Base-by-base conservation (phyloP, 129 eudicot genomes). In the Saussurea involucrata region DNA sequence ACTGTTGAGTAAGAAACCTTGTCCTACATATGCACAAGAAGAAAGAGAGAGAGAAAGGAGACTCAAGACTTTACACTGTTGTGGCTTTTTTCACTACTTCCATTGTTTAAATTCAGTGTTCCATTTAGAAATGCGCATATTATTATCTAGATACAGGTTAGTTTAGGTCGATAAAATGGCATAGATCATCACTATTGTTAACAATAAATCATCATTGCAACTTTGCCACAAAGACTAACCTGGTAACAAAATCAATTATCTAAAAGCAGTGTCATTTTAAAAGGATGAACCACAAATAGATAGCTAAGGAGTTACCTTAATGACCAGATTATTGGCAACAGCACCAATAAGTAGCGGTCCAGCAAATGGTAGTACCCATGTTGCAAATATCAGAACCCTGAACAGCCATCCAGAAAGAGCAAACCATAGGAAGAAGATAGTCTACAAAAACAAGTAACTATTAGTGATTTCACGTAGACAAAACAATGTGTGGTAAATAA, bases 381-480 rank as follows among this genome's bases (percentile, higher is more conserved):
- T 87, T 36, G 92, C 88, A 71, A 95, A 71, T 73, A 92, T 82
- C 75, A 88, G 44, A 73, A 87, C 22, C 46, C 97, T 90, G 73
- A 95, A 87, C 61, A 92, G 85, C 97, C 99, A 95, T 72, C 99
- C 97, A 11, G 99, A 95, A 46, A 92, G 87, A 13, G 95, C 96
- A 83, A 92, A 90, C 99, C 97, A 95, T 10, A 95, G 57, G 80
- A 95, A 90, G 84, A 92, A 88, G 81, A 92, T 72, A 17, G 97
- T 88, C 99, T 95, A 73, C 83, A 86, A 13, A 75, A 20, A 76
- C 12, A 57, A 68, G 37, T 44, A 37, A 17, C 4, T 6, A 22
- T 68, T 1, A 81, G 63, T 27, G 4, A 28, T 58, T 28, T 31
- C 29, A 4, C 0, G 8, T 11, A 60, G 11, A 60, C 18, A 37